phyloP scores from a whole-genome alignment of 768 basidiomycete genomes.

The Glaciozyma martinii region DNA sequence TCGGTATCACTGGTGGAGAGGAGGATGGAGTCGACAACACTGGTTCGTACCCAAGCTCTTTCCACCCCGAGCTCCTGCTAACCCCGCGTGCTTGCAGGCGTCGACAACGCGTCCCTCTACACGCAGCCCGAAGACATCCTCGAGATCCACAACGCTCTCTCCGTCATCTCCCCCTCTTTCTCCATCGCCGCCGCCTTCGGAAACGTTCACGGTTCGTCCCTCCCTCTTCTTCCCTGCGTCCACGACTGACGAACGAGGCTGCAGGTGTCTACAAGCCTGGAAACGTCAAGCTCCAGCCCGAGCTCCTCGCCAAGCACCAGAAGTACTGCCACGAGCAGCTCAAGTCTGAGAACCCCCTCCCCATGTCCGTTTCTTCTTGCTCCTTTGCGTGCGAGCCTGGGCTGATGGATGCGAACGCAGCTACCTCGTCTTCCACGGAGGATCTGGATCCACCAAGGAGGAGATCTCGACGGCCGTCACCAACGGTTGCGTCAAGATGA shows the following conservation, averaged over 20 bases:
- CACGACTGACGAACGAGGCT: too few relatives aligned
- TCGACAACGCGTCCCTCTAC: conserved; percentile 88
- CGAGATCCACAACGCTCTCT: conserved; percentile 79
- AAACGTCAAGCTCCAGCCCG: conserved; percentile 87
- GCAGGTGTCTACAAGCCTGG: conserved; percentile 85
- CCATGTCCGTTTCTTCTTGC: conserved; percentile 48
- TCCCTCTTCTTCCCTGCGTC: too few relatives aligned
- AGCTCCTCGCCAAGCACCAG: conserved; percentile 87
- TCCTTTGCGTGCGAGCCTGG: neutral
- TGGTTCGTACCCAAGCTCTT: neutral
- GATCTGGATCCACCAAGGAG: conserved; percentile 91
- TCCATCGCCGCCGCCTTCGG: conserved; percentile 97
- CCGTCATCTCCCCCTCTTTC: conserved; percentile 80
- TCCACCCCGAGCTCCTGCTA: neutral
- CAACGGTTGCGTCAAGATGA: conserved; percentile 98
- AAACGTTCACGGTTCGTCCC: conserved; percentile 71
- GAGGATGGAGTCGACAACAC: conserved; percentile 99
- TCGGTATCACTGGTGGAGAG: conserved; percentile 98
- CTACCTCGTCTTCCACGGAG: conserved; percentile 99
- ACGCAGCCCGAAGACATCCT: conserved; percentile 95
- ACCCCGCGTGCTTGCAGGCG: conserved; percentile 41
- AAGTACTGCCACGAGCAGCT: conserved; percentile 59
- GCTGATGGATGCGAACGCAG: neutral
- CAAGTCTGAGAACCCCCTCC: conserved; percentile 56
- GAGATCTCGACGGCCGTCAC: conserved; percentile 86